Evolutionary conservation across 495 filamentous ascomycete species (phyloP).

Genomic region (Penicillium psychrofluorescens): DNA sequence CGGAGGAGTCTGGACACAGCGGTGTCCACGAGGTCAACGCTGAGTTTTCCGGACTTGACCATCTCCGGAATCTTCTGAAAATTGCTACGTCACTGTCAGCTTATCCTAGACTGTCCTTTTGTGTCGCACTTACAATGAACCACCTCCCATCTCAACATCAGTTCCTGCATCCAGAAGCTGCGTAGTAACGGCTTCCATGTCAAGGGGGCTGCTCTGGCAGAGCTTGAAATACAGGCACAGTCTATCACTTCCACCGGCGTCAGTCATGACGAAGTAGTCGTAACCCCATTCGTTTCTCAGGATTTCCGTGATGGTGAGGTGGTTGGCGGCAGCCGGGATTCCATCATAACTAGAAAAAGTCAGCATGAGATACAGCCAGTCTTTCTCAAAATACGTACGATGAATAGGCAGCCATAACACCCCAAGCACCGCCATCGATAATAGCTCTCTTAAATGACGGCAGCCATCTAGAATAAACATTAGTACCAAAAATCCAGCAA

Average conservation of each 20-base stretch:
- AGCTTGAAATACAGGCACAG: conserved; percentile 56
- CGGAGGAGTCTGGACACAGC: conserved; percentile 55
- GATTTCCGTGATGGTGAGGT: conserved; percentile 57
- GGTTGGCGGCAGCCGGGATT: conserved; percentile 53
- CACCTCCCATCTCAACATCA: conserved; percentile 71
- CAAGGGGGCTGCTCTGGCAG: conserved; percentile 49
- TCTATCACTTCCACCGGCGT: conserved; percentile 61
- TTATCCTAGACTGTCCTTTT: background rate
- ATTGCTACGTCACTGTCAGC: conserved; percentile 30
- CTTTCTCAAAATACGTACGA: conserved; percentile 27
- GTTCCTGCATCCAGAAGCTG: conserved; percentile 57
- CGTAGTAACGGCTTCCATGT: conserved; percentile 49
- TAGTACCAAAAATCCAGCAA: too few species aligned
- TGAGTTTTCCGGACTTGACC: conserved; percentile 49
- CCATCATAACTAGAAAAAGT: conserved; percentile 45
- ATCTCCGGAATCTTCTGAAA: conserved; percentile 59
- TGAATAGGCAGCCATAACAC: conserved; percentile 63
- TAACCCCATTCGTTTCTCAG: conserved; percentile 63
- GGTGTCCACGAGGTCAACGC: conserved; percentile 49
- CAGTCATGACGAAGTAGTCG: conserved; percentile 52
- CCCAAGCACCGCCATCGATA: conserved; percentile 57
- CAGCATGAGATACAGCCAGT: background rate
- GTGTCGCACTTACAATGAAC: conserved; percentile 41
- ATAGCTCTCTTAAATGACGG: conserved; percentile 61
- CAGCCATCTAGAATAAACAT: conserved; percentile 36